Evolutionary conservation across 192 early-diverging fungal species (phyloP).

Genomic region (Coemansia sp.): DNA sequence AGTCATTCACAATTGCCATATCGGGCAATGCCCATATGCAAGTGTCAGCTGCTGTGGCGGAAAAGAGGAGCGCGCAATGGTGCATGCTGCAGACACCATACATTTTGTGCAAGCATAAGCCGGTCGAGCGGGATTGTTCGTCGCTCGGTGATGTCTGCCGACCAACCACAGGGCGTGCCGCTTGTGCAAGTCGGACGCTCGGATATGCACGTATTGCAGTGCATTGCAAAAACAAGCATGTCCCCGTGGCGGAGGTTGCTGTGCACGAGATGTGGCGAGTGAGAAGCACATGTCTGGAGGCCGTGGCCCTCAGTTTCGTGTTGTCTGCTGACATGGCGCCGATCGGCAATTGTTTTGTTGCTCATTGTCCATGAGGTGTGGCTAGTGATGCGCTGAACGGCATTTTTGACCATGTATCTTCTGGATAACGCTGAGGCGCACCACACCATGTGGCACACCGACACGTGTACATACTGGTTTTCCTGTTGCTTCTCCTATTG

Average conservation of each 20-base stretch:
- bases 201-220: background rate
- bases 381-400: background rate
- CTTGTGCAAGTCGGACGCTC: background rate
- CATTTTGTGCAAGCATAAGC: background rate
- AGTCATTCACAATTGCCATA: constrained; percentile 8
- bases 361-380: background rate
- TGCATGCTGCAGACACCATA: constrained; percentile 8
- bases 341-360: background rate
- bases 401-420: background rate
- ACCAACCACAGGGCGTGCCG: background rate
- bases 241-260: background rate
- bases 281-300: background rate
- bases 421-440: background rate
- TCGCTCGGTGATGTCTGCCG: background rate
- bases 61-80: background rate
- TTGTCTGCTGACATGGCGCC: background rate
- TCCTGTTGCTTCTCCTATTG: background rate
- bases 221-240: background rate
- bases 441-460: background rate
- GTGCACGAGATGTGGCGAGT: constrained; percentile 6
- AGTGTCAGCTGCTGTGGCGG: constrained; percentile 10
- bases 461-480: background rate
- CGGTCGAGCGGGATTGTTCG: background rate
- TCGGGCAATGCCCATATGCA: background rate
- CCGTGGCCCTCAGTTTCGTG: background rate